Base-by-base conservation (phyloP, 2,329 filamentous ascomycete species). In the Exophiala sp. region DNA sequence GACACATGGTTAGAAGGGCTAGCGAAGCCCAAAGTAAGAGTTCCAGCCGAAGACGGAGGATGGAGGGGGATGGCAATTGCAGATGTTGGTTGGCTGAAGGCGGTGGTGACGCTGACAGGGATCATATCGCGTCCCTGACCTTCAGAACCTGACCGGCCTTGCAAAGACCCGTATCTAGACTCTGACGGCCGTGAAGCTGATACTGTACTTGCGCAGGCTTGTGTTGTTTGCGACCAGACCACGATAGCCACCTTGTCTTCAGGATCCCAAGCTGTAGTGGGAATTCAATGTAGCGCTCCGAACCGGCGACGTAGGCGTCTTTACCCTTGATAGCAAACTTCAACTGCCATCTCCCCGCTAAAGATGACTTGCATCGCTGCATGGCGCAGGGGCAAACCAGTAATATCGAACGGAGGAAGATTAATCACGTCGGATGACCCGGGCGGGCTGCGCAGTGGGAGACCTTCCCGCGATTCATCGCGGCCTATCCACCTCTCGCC, bases 331-430 rank as follows among this genome's bases (percentile, higher is more conserved):
- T 30, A 11, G 29, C 35, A 42, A 27, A 32, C 14, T 6, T 6
- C 7, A 11, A 37, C 3, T 34, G 40, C 29, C 35, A 29, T 43
- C 41, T 22, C 30, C 27, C 24, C 49, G 44, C 53, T 56, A 52
- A 32, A 41, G 40, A 57, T 57, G 54, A 54, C 54, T 57, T 47
- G 54, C 54, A 57, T 43, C 8, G 51, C 29, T 54, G 54, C 54
- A 54, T 54, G 54, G 54, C 54, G 51, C 54, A 57, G 54, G 54
- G 54, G 54, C 44, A 43, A 43, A 37, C 50, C 46, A 44, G 16
- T 51, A 22, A 22, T n/a, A n/a, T n/a, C n/a, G n/a, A n/a, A n/a
- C n/a, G n/a, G n/a, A n/a, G n/a, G n/a, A n/a, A n/a, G n/a, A n/a
- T n/a, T n/a, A n/a, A n/a, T n/a, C n/a, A n/a, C n/a, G n/a, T n/a